Evolutionary conservation across 129 eudicot species (phyloP), one percentile per base, ranked within the genome.

Genomic region (Chrysanthemum lavandulifolium): DNA sequence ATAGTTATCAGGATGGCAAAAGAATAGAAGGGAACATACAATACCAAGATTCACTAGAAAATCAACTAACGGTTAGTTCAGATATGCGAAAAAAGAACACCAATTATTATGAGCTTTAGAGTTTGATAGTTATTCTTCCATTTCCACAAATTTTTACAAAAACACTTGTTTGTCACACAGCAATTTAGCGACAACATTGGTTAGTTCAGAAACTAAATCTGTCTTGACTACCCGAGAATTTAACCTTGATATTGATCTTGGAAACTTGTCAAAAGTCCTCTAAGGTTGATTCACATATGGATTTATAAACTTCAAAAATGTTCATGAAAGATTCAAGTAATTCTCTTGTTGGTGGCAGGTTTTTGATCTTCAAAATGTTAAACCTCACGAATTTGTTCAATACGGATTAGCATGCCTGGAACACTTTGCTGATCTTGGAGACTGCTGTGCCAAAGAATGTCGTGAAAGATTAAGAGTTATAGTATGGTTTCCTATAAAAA

Each of bases 311-410:
- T 69, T n/a, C 13, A 55, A 13, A 16, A 40, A 56, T 23, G 5
- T 71, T 72, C 0, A 16, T 71, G 21, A 57, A 56, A 13, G 15
- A 21, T 21, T 45, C 11, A 33, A 33, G 67, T 14, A 16, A 18
- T 60, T 29, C 55, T 58, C 6, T 57, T 74, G 31, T 71, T 33
- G 47, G 63, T 78, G 36, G 76, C 83, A 89, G 96, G 89, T 89
- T 5, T 89, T 79, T 78, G 91, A 86, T 72, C 91, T 91, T 74
- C 84, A 76, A 13, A 77, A 51, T 23, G 84, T 86, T 73, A 88
- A 85, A 88, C 97, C 96, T 82, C 84, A 86, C 56, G 96, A 88
- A 70, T 88, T 91, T 74, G 96, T 91, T 40, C 77, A 82, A 63
- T 84, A 85, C 65, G 97, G 97, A 56, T 84, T 91, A 79, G 84